These are phyloP conservation scores for Poronia punctata DNA, from an alignment of 495 filamentous ascomycete species.

Conservation along the genomic window DNA sequence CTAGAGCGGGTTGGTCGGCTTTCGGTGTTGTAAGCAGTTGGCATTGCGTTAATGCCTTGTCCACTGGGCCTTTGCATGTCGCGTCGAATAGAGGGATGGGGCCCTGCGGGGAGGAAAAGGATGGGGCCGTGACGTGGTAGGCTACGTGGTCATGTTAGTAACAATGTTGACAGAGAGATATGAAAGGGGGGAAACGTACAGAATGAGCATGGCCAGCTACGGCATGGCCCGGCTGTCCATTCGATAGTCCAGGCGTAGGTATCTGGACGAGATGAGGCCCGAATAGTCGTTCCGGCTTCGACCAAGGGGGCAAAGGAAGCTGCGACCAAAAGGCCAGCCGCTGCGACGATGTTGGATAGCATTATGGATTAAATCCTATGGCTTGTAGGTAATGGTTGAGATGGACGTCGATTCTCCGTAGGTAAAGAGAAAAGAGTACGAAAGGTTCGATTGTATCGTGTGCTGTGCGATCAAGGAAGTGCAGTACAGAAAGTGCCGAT, in stretches of 20 bases:
- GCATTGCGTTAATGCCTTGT: conserved; percentile 1
- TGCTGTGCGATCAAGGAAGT: no score
- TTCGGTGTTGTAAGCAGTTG: background rate
- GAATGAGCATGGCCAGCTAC: conserved; percentile 3
- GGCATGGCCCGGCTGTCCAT: conserved; percentile 7
- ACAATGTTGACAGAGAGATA: background rate
- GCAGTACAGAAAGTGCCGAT: no score
- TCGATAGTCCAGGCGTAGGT: conserved; percentile 5
- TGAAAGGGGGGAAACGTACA: conserved; percentile 6
- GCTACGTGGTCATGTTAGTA: background rate
- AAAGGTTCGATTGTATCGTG: no score
- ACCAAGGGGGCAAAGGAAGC: background rate
- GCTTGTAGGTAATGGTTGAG: background rate
- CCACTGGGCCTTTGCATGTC: conserved; percentile 1
- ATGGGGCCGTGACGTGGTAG: conserved; percentile 1
- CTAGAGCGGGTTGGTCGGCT: background rate
- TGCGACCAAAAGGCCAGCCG: background rate
- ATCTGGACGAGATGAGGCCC: background rate
- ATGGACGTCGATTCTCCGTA: no score
- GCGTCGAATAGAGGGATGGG: conserved; percentile 1
- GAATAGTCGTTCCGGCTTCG: background rate
- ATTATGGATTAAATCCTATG: conserved; percentile 1
- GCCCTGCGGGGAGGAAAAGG: background rate
- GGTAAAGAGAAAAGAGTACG: no score
- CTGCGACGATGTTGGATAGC: background rate